Conservation (phyloP, 305 asterid species). For the Solanum aculeatissimum region DNA sequence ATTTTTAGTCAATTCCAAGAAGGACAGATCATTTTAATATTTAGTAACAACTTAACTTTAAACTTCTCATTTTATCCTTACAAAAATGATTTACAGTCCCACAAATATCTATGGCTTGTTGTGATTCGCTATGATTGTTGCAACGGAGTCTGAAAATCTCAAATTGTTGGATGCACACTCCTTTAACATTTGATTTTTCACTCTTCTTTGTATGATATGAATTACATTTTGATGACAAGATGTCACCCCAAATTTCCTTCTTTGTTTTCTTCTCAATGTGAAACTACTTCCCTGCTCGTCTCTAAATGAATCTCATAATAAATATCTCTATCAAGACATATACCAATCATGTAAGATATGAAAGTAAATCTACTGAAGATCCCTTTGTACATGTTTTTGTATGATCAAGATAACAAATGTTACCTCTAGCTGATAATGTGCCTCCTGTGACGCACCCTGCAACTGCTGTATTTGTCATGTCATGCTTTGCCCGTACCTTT, state of each 20-base stretch:
- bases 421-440: slow-evolving; percentile 82
- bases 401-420: background rate
- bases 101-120: too few relatives aligned
- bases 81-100: too few relatives aligned
- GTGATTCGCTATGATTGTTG: background rate
- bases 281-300: background rate
- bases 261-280: background rate
- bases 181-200: background rate
- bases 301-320: background rate
- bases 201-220: background rate
- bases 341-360: background rate
- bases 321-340: background rate
- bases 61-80: too few relatives aligned
- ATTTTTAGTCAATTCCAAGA: too few relatives aligned
- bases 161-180: background rate
- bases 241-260: background rate
- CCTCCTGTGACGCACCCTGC: slow-evolving; percentile 97
- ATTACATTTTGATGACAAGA: background rate
- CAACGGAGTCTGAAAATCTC: background rate
- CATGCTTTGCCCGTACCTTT: slow-evolving; percentile 93
- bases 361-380: background rate
- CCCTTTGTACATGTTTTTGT: background rate
- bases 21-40: too few relatives aligned
- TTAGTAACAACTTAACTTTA: too few relatives aligned
- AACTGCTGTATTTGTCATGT: slow-evolving; percentile 68